Evolutionary conservation across 2,329 filamentous ascomycete species (phyloP), one percentile per base, ranked within the genome.

Genomic region (Byssothecium circinans): DNA sequence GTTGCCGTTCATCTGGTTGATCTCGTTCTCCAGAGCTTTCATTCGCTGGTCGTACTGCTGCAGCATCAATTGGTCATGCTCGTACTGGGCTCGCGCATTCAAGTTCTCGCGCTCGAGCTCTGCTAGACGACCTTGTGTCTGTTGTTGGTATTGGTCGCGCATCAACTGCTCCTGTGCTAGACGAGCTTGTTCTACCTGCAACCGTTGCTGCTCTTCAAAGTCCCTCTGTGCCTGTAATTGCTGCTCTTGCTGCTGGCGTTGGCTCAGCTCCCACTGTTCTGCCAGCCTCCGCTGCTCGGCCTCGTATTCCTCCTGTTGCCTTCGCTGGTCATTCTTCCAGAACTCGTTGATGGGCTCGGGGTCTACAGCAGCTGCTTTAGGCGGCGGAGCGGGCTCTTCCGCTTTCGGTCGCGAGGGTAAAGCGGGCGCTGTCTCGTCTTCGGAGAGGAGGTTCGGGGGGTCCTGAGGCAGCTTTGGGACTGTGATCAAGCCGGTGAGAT

Each of bases 331-430:
- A 59, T 84, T 89, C 74, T 95, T 95, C 94, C 94, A 99, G 72
- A 99, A 99, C 62, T 99, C 94, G 43, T 89, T 89, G 66, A 99
- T 97, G 40, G 95, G 90, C 64, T 94, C 91, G 0, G 92, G 92
- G 62, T 96, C 94, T 1, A 91, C 85, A 0, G 82, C 76, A 60
- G 85, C 85, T 40, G 81, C 78, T 8, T 83, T 82, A 1, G 58
- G 49, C 2, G 79, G 76, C 7, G 90, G 76, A 79, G 87, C 61
- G 82, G 88, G 55, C 27, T 63, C 58, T 18, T 56, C 74, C 78
- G 77, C 80, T 30, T 74, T 74, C 2, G 84, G 94, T 50, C 94
- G 82, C 19, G 85, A 83, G 0, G 94, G 94, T 43, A 99, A 76
- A 11, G 88, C 86, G 2, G 94, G 91, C 12, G 88, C 86, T 41